Conservation (phyloP, 352 stramenopile genomes). For the Phytophthora pluvialis region DNA sequence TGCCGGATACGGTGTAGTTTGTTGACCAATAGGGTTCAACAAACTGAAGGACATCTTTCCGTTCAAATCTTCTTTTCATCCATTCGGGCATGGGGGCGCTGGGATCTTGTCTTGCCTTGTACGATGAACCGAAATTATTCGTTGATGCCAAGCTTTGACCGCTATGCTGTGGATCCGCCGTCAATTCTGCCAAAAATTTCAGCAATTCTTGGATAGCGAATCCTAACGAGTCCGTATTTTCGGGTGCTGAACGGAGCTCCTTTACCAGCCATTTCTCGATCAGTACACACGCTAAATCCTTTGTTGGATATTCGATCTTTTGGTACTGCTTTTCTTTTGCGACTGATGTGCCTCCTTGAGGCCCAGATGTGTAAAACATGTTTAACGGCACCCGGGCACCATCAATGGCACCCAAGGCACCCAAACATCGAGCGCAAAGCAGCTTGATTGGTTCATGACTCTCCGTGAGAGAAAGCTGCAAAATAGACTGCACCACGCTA, state of each 20-base stretch:
- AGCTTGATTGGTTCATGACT: conserved; percentile 71
- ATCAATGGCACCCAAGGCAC: conserved; percentile 83
- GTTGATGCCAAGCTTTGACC: conserved; percentile 53
- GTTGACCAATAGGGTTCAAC: conserved; percentile 91
- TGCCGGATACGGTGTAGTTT: conserved; percentile 64
- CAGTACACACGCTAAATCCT: conserved; percentile 82
- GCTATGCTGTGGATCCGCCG: conserved; percentile 74
- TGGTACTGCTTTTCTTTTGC: conserved; percentile 52
- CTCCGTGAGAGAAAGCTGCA: conserved; percentile 73
- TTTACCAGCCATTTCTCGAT: conserved; percentile 87
- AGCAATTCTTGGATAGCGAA: conserved; percentile 90
- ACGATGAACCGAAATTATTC: conserved; percentile 19
- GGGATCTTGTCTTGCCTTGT: conserved; percentile 21
- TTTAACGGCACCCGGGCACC: conserved; percentile 71
- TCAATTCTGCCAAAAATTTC: conserved; percentile 81
- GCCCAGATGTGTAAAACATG: conserved; percentile 61
- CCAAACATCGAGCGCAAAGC: conserved; percentile 75
- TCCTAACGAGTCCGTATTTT: conserved; percentile 81
- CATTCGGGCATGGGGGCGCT: conserved; percentile 72
- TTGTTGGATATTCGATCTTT: conserved; percentile 72
- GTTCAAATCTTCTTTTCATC: conserved; percentile 86
- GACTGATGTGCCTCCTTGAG: conserved; percentile 17
- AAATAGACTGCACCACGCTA: conserved; percentile 66
- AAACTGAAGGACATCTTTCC: conserved; percentile 87
- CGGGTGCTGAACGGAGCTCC: conserved; percentile 80